Conservation (phyloP, 1,284 basidiomycete species). For the Moesziomyces parantarcticus region DNA sequence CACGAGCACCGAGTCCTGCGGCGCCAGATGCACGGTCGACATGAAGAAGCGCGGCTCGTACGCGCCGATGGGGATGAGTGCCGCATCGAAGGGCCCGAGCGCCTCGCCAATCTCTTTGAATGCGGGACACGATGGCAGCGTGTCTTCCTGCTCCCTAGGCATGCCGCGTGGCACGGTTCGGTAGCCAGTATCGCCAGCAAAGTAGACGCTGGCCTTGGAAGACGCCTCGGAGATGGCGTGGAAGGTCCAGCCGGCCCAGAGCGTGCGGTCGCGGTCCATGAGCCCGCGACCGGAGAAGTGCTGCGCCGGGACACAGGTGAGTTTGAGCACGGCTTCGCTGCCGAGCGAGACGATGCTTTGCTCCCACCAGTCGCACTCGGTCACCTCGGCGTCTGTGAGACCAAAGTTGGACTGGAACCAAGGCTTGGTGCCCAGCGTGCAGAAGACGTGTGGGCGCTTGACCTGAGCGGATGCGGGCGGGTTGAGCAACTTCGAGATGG, state of each 20-base stretch:
- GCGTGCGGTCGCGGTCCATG: constrained; percentile 44
- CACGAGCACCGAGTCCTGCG: constrained; percentile 50
- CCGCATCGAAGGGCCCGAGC: constrained; percentile 56
- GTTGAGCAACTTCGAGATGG: constrained; percentile 43
- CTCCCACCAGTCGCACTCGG: constrained; percentile 62
- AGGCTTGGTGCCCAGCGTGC: constrained; percentile 46
- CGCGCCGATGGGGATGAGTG: constrained; percentile 58
- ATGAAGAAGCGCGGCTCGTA: constrained; percentile 58
- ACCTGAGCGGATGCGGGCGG: constrained; percentile 8
- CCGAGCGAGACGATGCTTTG: constrained; percentile 23
- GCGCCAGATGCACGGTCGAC: constrained; percentile 52
- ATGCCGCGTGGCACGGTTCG: constrained; percentile 40
- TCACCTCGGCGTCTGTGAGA: constrained; percentile 33
- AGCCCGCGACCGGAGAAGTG: constrained; percentile 48
- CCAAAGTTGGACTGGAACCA: constrained; percentile 53
- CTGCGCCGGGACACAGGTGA: constrained; percentile 59
- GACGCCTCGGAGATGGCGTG: constrained; percentile 13
- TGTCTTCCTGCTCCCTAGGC: constrained; percentile 42
- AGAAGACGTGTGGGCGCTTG: constrained; percentile 51
- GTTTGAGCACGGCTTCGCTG: constrained; percentile 15
- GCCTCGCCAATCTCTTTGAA: constrained; percentile 58
- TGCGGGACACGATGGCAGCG: constrained; percentile 51
- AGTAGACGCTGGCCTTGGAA: constrained; percentile 46
- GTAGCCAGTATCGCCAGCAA: constrained; percentile 59
- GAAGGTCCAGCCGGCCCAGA: constrained; percentile 59